Evolutionary conservation across 192 early-diverging fungal species (phyloP).

Genomic region (Chytriomyces sp.): DNA sequence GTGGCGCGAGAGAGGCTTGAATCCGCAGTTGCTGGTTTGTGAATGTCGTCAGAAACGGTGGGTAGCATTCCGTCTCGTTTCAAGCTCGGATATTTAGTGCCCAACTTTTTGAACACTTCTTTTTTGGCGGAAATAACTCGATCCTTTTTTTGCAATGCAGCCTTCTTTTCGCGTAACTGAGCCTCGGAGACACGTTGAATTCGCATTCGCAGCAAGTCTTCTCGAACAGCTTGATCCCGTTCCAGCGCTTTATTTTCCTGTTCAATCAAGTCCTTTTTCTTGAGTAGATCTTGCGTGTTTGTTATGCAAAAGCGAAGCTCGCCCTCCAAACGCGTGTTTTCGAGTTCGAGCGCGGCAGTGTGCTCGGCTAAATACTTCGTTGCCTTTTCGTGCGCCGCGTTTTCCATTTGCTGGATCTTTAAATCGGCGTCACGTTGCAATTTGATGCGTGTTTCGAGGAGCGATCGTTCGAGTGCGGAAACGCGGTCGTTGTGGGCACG

Average conservation of each 20-base stretch:
- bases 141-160: background rate
- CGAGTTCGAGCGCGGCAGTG: conserved; percentile 46
- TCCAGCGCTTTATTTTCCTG: conserved; percentile 48
- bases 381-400: conserved; percentile 62
- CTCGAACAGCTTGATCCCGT: conserved; percentile 43
- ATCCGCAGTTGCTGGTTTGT: no score
- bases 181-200: conserved; percentile 37
- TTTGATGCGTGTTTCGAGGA: conserved; percentile 57
- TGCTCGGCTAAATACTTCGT: conserved; percentile 53
- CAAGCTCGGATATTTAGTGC: conserved; percentile 19
- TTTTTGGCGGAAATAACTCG: conserved; percentile 1
- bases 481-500: conserved; percentile 41
- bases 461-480: conserved; percentile 43
- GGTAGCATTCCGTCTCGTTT: conserved; percentile 20
- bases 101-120: conserved; percentile 14
- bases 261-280: conserved; percentile 45
- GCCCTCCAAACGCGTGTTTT: conserved; percentile 49
- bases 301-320: conserved; percentile 42
- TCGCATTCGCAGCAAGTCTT: conserved; percentile 49
- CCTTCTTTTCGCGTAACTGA: conserved; percentile 27
- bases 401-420: conserved; percentile 57
- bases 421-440: conserved; percentile 59
- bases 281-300: conserved; percentile 43
- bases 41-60: background rate
- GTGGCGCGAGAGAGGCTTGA: no score